Evolutionary conservation across 371 early-diverging fungal genomes (phyloP), one percentile per base, ranked within the genome.

Genomic region (Apophysomyces ossiformis): DNA sequence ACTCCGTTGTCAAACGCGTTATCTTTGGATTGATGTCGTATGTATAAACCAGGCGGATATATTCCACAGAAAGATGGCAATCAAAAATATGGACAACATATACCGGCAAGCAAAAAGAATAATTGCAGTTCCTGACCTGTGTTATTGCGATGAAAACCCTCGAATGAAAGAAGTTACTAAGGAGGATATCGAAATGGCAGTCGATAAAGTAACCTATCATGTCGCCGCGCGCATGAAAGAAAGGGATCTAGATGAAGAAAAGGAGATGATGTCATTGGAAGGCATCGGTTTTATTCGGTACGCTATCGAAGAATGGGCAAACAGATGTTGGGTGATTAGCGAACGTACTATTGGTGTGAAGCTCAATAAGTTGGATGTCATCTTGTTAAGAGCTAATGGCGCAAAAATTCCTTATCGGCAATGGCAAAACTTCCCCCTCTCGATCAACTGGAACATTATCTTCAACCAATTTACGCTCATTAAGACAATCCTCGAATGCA

Each of bases 1-100:
- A 9, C 21, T 9, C 11, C 18, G 21, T 9, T 9, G 7, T 21
- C 9, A 50, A 9, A 5, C 21, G 8, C n/a, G 21, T 26, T 50
- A 50, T 4, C n/a, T 50, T 7, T 50, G 54, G 54, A 50, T 50
- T 18, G 54, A 50, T 21, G 54, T 21, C 21, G 21, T 50, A 50
- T 7, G 54, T 26, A 16, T 50, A 16, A 50, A 50, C 11, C 54
- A 50, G 21, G 11, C 21, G 1, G 21, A 50, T 11, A 21, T 2
- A 7, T 21, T 21, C 7, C 21, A 50, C 9, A 16, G 54, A 11
- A 50, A 50, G 11, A 11, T 4, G 18, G 21, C 21, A 9, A 21
- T 50, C 8, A 16, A 9, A 6, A n/a, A 21, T 7, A 50, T 50
- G 54, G 54, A 50, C 54, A 9, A 50, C 21, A 21, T 50, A 18